Evolutionary conservation across 1,284 basidiomycete genomes (phyloP), one percentile per base, ranked within the genome.

Genomic region (Melanopsichium pennsylvanicum): DNA sequence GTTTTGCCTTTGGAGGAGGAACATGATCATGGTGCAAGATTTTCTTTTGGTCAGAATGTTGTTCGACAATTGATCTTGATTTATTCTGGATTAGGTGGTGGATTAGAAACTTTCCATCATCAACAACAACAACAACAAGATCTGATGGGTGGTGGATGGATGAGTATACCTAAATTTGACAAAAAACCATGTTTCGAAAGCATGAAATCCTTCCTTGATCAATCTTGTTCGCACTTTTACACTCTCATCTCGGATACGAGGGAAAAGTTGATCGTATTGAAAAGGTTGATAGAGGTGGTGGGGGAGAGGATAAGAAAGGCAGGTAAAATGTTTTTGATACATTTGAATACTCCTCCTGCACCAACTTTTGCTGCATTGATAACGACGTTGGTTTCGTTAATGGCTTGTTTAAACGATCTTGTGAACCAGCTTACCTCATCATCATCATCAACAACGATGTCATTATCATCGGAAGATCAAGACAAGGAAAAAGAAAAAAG

Each of bases 291-390:
- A 11, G 3, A 13, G 6, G 34, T 22, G 19, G 13, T 50, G 4
- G 5, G 16, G 2, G 8, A 11, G 5, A 34, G 41, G 3, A 12
- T 25, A 0, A 5, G 12, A 10, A 27, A 9, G 5, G 40, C 56
- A 8, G 60, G 44, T 0, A 31, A 10, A 4, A 9, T 39, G 19
- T n/a, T 63, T 3, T 13, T 51, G 2, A n/a, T 23, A 1, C 67
- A 70, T 29, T 16, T 64, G 1, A 64, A 63, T 32, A 70, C 61
- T 5, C 67, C 67, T 0, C 67, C 67, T 5, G 67, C 67, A 0
- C 67, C 67, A 2, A 70, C 67, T 5, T 70, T 70, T 41, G 57
- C 61, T 2, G 52, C 61, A 4, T 9, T 60, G 15, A 57, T 55
- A 2, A 25, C 39, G 10, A 29, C 29, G 16, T 12, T n/a, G n/a